phyloP scores from a whole-genome alignment of 2,329 filamentous ascomycete genomes.

The Hypoxylon sp. region DNA sequence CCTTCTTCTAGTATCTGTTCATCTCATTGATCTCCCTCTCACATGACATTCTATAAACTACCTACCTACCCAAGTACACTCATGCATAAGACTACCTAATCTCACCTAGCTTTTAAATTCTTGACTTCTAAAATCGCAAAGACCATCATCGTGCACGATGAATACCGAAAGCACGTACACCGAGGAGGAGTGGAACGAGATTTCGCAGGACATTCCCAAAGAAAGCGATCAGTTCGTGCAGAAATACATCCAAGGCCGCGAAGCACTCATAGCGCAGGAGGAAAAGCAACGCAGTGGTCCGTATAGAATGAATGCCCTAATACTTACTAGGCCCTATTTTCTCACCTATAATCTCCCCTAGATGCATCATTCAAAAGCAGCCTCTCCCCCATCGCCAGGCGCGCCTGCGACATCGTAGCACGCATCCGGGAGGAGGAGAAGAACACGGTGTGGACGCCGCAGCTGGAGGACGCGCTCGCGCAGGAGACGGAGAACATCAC shows the following conservation, averaged over 20 bases:
- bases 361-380: conserved; percentile 76
- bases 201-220: conserved; percentile 64
- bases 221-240: conserved; percentile 78
- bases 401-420: conserved; percentile 81
- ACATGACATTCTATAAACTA: too few species aligned
- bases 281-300: conserved; percentile 81
- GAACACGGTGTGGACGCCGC: conserved; percentile 76
- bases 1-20: not conserved
- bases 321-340: not conserved
- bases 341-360: conserved; percentile 44
- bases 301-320: conserved; percentile 39
- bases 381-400: conserved; percentile 79
- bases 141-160: conserved; percentile 23
- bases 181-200: conserved; percentile 67
- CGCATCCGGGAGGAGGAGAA: conserved; percentile 82
- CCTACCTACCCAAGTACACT: too few species aligned
- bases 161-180: conserved; percentile 48
- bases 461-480: conserved; percentile 74
- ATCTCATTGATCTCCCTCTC: not conserved
- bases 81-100: not conserved
- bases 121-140: not conserved
- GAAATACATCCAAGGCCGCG: conserved; percentile 79
- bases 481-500: conserved; percentile 66
- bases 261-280: conserved; percentile 81
- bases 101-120: not conserved